Base-by-base conservation (phyloP, 805 yeast genomes). In the Saccharomycopsis sp. region DNA sequence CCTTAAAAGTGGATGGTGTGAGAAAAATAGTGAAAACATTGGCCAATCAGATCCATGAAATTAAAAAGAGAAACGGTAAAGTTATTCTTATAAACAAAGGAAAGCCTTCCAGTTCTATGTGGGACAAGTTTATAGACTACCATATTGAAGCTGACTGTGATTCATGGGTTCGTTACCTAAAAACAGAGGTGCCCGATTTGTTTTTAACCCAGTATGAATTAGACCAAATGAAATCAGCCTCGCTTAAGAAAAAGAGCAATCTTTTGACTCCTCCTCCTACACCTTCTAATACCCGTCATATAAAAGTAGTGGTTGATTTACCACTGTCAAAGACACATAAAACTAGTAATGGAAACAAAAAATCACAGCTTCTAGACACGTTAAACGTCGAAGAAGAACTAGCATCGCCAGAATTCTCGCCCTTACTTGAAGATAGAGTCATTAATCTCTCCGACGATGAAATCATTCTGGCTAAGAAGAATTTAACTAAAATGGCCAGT, bases 1-100 rank as follows among this genome's bases (percentile, higher is more conserved):
- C 97, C 2, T 75, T 94, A 47, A 88, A 85, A 72, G 98, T 93
- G 12, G 88, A 86, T 64, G 99, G 99, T 0, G 92, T 94, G 53
- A 87, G 84, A 67, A 82, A 81, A 63, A 75, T 93, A 20, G 97
- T 92, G 1, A 80, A 82, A 62, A 78, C 79, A 22, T 69, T 89
- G 62, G 84, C 96, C 53, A 79, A 79, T 61, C 80, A 80, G 19
- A 84, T 92, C 19, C 96, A 87, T 67, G 85, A 81, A n/a, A 44
- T 44, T 12, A 44, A 44, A 44, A 49, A 44, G 17, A 78, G 78
- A 42, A 89, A 87, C 20, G 99, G 98, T 0, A 73, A 79, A 34
- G 96, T 91, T 1, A 73, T 93, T 0, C 78, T 89, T 58, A 77
- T 93, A 35, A 93, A 93, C 74, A 83, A 83, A 59, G 86, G 89